phyloP scores from a whole-genome alignment of 148 eudicot species.

The Arctostaphylos glauca region DNA sequence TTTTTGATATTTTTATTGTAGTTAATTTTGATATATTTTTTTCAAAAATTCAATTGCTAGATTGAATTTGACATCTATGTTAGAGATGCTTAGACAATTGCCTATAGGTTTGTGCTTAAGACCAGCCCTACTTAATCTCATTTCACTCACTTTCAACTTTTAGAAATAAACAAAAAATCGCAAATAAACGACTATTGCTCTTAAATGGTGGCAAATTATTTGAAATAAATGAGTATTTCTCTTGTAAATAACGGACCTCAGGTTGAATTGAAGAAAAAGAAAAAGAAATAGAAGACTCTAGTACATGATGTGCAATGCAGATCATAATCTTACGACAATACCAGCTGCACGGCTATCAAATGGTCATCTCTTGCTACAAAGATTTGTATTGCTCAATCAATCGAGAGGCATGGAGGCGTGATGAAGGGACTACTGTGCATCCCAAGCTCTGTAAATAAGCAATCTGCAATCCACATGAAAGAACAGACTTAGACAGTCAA shows the following conservation, averaged over 20 bases:
- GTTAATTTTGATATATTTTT: no score
- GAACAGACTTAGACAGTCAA: background rate
- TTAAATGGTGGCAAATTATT: background rate
- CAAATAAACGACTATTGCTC: background rate
- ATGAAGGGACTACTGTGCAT: constrained; percentile 72
- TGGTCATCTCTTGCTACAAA: constrained; percentile 32
- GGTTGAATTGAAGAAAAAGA: background rate
- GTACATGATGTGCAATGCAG: no score
- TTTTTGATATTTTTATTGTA: no score
- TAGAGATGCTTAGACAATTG: no score
- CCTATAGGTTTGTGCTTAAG: no score
- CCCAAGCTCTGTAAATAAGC: constrained; percentile 70
- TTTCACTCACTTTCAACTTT: background rate
- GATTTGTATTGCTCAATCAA: constrained; percentile 79
- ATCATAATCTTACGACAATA: background rate
- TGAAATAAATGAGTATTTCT: background rate
- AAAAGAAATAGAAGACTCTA: background rate
- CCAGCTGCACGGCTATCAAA: background rate
- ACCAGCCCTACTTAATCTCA: background rate
- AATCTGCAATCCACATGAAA: constrained; percentile 45
- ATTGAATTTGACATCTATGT: no score
- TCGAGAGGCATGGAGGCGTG: constrained; percentile 85
- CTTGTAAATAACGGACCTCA: background rate
- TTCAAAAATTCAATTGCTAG: no score
- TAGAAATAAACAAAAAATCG: background rate